These are phyloP conservation scores for Saturnispora dispora DNA, from an alignment of 805 yeast species.

Conservation along the genomic window DNA sequence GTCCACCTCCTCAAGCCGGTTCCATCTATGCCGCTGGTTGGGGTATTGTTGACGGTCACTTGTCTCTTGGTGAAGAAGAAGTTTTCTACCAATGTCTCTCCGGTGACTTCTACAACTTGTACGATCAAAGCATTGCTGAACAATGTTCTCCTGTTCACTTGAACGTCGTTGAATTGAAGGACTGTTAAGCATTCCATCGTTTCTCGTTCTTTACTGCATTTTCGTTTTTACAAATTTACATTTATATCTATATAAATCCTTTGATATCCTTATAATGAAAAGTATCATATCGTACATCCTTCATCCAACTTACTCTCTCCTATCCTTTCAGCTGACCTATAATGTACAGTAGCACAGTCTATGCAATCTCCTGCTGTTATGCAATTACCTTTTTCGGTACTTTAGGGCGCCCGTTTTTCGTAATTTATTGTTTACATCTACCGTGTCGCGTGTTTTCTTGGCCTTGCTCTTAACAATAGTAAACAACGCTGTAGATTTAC, in stretches of 20 bases:
- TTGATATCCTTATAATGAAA: background rate
- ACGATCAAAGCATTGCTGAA: slow-evolving; percentile 38
- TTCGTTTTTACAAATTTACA: background rate
- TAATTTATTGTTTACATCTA: background rate
- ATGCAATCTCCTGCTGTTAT: background rate
- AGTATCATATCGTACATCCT: background rate
- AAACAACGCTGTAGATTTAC: background rate
- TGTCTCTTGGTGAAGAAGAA: slow-evolving; percentile 40
- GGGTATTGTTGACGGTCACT: slow-evolving; percentile 39
- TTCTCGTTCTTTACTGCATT: background rate
- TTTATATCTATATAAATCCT: background rate
- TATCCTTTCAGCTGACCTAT: background rate
- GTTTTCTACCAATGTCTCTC: slow-evolving; percentile 46
- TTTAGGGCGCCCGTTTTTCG: background rate
- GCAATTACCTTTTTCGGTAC: background rate
- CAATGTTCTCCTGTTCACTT: slow-evolving; percentile 42
- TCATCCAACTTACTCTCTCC: background rate
- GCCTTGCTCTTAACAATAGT: background rate
- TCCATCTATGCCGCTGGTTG: slow-evolving; percentile 45
- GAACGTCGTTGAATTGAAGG: slow-evolving; percentile 34
- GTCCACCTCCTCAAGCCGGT: slow-evolving; percentile 58
- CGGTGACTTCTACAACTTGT: slow-evolving; percentile 51
- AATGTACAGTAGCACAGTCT: background rate
- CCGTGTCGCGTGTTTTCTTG: background rate
- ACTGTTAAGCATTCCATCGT: slow-evolving; percentile 17